Conservation (phyloP, 1,284 basidiomycete species). For the Crucibulum parvulum region DNA sequence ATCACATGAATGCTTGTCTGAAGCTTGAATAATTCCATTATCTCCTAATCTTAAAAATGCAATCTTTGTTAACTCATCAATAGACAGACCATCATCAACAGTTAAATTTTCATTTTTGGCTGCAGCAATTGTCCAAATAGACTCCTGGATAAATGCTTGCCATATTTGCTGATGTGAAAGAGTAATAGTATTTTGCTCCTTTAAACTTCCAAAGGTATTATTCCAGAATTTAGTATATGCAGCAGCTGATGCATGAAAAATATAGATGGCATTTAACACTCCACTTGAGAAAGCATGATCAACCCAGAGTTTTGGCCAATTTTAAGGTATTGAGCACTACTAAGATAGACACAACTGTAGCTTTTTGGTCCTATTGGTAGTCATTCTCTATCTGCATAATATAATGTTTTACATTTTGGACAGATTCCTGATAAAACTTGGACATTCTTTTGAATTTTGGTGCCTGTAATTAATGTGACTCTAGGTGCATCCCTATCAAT, state of each 20-base stretch:
- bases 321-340: slow-evolving; percentile 28
- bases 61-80: slow-evolving; percentile 19
- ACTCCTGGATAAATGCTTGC: slow-evolving; percentile 33
- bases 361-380: not conserved
- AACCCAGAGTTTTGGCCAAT: slow-evolving; percentile 24
- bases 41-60: slow-evolving; percentile 24
- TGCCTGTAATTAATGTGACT: slow-evolving; percentile 24
- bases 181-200: not conserved
- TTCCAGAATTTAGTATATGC: slow-evolving; percentile 8
- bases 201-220: slow-evolving; percentile 15
- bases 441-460: slow-evolving; percentile 13
- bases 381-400: slow-evolving; percentile 25
- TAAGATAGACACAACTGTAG: slow-evolving; percentile 13
- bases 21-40: slow-evolving; percentile 20
- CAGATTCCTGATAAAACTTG: slow-evolving; percentile 18
- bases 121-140: slow-evolving; percentile 14
- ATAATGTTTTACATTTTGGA: slow-evolving; percentile 17
- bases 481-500: slow-evolving; percentile 12
- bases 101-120: not conserved
- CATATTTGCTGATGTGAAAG: slow-evolving; percentile 21
- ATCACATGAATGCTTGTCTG: slow-evolving; percentile 21
- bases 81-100: slow-evolving; percentile 5
- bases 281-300: slow-evolving; percentile 11
- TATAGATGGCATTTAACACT: slow-evolving; percentile 3
- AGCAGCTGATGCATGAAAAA: slow-evolving; percentile 2